Evolutionary conservation across 2,329 filamentous ascomycete species (phyloP), one percentile per base, ranked within the genome.

Genomic region (Polychaeton citri): DNA sequence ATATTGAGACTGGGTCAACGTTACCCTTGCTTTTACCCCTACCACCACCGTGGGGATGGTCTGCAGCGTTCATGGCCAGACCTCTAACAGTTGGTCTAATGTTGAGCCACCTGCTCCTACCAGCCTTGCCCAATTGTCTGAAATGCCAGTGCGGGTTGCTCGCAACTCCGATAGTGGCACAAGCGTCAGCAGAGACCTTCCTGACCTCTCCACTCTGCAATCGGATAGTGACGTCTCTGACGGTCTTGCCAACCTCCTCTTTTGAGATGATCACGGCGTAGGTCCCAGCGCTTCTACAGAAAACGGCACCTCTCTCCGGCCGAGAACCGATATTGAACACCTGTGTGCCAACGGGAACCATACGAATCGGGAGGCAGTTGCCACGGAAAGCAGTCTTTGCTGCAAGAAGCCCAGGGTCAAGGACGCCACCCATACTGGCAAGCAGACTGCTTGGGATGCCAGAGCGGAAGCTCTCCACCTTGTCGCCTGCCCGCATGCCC

Each of bases 1-100:
- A 98, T 40, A 90, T 90, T 64, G 85, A 94, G 51, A 90, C 85
- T 21, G 92, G 90, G 57, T 93, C 72, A 42, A 87, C 77, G 58
- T 95, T 94, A 76, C 90, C 86, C 83, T 98, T 98, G 39, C 86
- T 95, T 68, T 98, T 98, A 68, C 90, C 90, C 71, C 92, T 77
- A 63, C 90, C 90, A 81, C 90, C 90, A 74, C 90, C 90, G 61
- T 98, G 90, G 54, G 90, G 90, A 71, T 98, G 90, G 55, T 98
- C 90, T 51, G 78, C 82, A 76, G 88, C 86, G 68, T 98, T 98
- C 92, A 98, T 98, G 44, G 92, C 90, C 51, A 96, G 66, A 80
- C 90, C 92, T 68, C 92, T 79, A 31, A 98, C 90, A 1, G 90
- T 95, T 12, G 90, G 90, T 48, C 90, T 72, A 54, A 92, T 94